phyloP scores from a whole-genome alignment of 306 rosid genomes.

The Quercus suber region DNA sequence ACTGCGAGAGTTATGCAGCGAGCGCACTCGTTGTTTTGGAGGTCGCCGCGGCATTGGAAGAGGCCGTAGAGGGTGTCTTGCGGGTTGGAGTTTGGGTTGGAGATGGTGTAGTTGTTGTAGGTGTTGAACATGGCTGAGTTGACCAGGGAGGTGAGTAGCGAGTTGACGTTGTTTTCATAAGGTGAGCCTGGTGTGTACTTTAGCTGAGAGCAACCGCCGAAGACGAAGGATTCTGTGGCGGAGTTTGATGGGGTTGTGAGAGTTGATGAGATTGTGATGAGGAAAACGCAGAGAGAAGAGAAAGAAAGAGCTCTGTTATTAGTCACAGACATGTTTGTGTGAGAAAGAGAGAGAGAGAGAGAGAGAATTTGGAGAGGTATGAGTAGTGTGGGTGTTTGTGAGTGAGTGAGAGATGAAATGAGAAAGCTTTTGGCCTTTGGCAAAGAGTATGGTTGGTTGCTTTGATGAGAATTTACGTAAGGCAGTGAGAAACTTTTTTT shows the following conservation, averaged over 20 bases:
- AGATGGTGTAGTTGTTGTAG: conserved; percentile 70
- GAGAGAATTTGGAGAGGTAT: background rate
- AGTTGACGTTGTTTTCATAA: conserved; percentile 57
- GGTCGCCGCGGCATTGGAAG: conserved; percentile 92
- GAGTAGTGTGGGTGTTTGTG: background rate
- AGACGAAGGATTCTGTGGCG: conserved; percentile 48
- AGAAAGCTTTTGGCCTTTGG: background rate
- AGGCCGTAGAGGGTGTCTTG: conserved; percentile 58
- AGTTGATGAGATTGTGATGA: conserved; percentile 20
- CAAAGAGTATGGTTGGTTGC: conserved; percentile 29
- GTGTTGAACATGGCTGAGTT: conserved; percentile 59
- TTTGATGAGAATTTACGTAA: conserved; percentile 59
- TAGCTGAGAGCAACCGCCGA: conserved; percentile 68
- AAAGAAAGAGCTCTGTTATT: background rate
- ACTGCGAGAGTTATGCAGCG: conserved; percentile 57
- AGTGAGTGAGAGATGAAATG: background rate
- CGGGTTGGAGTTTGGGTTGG: conserved; percentile 12
- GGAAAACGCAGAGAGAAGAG: conserved; percentile 9
- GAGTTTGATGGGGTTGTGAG: conserved; percentile 36
- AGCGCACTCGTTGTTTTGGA: conserved; percentile 51
- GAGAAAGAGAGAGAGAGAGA: background rate
- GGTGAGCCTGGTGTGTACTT: conserved; percentile 57
- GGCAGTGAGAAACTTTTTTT: conserved; percentile 21
- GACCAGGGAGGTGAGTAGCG: conserved; percentile 63
- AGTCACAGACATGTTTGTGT: conserved; percentile 29